Base-by-base conservation (phyloP, 768 basidiomycete genomes). In the Lepiota subincarnata region DNA sequence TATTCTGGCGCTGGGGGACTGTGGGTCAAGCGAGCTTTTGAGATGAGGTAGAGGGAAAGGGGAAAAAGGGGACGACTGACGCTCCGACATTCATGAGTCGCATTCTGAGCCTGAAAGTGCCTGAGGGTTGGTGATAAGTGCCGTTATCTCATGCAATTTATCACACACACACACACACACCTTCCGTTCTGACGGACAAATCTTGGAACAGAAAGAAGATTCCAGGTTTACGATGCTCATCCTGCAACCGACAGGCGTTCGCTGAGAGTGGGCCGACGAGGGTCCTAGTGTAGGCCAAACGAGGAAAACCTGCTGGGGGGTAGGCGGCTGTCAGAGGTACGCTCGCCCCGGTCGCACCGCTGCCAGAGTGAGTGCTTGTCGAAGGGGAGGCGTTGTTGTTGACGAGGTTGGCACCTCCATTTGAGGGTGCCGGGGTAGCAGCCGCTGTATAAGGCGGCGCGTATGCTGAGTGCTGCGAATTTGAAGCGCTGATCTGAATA, bases 161-260 rank as follows among this genome's bases (percentile, higher is more conserved):
- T 24, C 24, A 24, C 24, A 14, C 56, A 64, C 68, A 40, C 24
- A 24, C 24, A 14, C 56, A 64, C 68, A 40, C 40, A 87, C 90
- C 91, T 80, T 98, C 95, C 16, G 91, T 95, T 53, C 95, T 82
- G 44, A 98, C 89, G 42, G 91, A 93, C 48, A 98, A 71, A 71
- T 97, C 95, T 66, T 93, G 92, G 72, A 95, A 92, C 57, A 97
- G 84, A 73, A 97, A 98, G 70, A 92, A 98, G 57, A 97, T 87
- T 6, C 94, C 95, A 47, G 82, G 78, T 57, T 86, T 84, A 56
- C 88, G 86, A 67, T 93, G 83, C 64, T 92, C 89, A 65, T 96
- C 93, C 53, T 83, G 71, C 47, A 97, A 76, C 46, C 87, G 83
- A 67, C 87, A 88, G 13, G 92, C 94, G 65, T 91, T 90, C 26